Percentiles rank a stretch among this genome's conserved stretches.
phyloP scores from a whole-genome alignment of 768 basidiomycete species.

The Amanita pallidorosea region DNA sequence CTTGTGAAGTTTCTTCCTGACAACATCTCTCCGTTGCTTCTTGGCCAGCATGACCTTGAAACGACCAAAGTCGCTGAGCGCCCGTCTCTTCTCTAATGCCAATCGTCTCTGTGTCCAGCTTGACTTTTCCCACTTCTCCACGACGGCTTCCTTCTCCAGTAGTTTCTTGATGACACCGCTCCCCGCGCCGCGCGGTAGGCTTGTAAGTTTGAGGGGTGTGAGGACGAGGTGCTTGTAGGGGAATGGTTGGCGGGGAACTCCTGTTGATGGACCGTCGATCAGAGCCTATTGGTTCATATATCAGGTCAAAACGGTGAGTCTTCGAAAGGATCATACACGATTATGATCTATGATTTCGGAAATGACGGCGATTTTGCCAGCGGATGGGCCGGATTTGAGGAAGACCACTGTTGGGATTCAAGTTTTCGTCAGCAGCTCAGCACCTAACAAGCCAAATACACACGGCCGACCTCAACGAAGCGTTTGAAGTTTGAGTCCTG shows the following conservation, averaged over 20 bases:
- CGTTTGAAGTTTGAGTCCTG: slow-evolving; percentile 89
- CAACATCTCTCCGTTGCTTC: slow-evolving; percentile 74
- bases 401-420: slow-evolving; percentile 65
- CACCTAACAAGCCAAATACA: slow-evolving; percentile 11
- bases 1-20: slow-evolving; percentile 61
- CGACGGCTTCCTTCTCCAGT: slow-evolving; percentile 73
- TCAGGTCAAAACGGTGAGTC: not conserved
- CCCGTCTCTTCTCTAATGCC: slow-evolving; percentile 61
- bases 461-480: slow-evolving; percentile 97
- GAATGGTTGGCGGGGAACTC: slow-evolving; percentile 86
- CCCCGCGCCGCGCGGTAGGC: slow-evolving; percentile 82
- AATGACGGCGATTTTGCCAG: slow-evolving; percentile 90
- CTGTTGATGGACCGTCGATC: slow-evolving; percentile 87
- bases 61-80: slow-evolving; percentile 83
- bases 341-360: slow-evolving; percentile 99
- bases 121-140: slow-evolving; percentile 84
- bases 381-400: slow-evolving; percentile 76
- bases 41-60: slow-evolving; percentile 84
- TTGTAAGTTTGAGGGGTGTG: slow-evolving; percentile 72
- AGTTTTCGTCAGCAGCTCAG: not conserved
- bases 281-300: slow-evolving; percentile 55
- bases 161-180: slow-evolving; percentile 76
- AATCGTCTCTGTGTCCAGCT: slow-evolving; percentile 83
- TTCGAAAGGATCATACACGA: slow-evolving; percentile 46
- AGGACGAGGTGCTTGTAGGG: slow-evolving; percentile 90